Percentiles rank a stretch among this genome's conserved stretches.
These are phyloP conservation scores for Podospora pseudopauciseta DNA, from an alignment of 495 filamentous ascomycete species.

Conservation along the genomic window DNA sequence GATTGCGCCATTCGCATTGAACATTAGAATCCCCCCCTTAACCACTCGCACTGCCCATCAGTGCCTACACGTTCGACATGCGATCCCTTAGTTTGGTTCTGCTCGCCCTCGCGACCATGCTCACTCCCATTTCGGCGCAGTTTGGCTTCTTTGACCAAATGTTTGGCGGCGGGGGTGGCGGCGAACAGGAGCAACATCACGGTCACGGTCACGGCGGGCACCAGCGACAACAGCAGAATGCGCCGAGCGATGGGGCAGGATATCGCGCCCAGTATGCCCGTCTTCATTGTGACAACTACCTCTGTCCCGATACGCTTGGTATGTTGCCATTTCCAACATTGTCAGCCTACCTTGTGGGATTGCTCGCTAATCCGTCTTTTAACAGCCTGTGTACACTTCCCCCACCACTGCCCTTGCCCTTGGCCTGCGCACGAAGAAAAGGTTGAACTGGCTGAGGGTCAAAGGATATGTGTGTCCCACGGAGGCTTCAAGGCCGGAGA, in stretches of 20 bases:
- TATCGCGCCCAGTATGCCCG: slow-evolving; percentile 69
- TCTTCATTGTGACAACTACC: slow-evolving; percentile 78
- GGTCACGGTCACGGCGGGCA: slow-evolving; percentile 24
- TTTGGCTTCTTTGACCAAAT: slow-evolving; percentile 88
- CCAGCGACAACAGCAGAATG: slow-evolving; percentile 67
- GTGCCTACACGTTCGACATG: slow-evolving; percentile 20
- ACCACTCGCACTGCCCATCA: neutral
- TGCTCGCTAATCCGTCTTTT: neutral
- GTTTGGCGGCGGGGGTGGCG: slow-evolving; percentile 47
- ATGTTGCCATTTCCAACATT: slow-evolving; percentile 5
- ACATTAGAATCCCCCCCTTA: neutral
- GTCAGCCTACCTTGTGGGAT: neutral
- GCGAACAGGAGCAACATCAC: slow-evolving; percentile 30
- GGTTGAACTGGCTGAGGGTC: slow-evolving; percentile 78
- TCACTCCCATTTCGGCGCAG: slow-evolving; percentile 49
- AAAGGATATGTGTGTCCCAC: slow-evolving; percentile 73
- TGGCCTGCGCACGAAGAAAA: slow-evolving; percentile 82
- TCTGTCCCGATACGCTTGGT: slow-evolving; percentile 84
- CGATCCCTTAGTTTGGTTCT: slow-evolving; percentile 32
- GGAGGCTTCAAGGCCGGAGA: slow-evolving; percentile 76
- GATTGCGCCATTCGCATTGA: neutral
- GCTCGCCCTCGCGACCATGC: slow-evolving; percentile 26
- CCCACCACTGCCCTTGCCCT: slow-evolving; percentile 89
- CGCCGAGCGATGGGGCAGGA: slow-evolving; percentile 68
- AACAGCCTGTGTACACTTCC: slow-evolving; percentile 80